Evolutionary conservation across 2,329 filamentous ascomycete species (phyloP).

Genomic region (Rutstroemia sp.): DNA sequence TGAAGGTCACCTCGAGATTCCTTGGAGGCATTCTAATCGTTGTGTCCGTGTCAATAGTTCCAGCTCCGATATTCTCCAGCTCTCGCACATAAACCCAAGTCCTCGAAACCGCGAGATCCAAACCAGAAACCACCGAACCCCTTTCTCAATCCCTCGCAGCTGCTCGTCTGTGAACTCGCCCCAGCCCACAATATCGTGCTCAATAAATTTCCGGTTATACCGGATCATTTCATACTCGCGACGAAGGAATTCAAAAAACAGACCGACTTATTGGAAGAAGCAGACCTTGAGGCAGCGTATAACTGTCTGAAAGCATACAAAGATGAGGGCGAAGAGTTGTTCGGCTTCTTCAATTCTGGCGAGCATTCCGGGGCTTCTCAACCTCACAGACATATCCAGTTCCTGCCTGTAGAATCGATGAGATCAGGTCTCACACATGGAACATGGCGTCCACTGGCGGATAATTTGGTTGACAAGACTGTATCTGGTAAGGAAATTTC

Average conservation of each 20-base stretch:
- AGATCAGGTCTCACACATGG: slow-evolving; percentile 35
- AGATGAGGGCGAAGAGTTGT: slow-evolving; percentile 36
- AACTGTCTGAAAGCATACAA: slow-evolving; percentile 47
- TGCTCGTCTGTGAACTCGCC: slow-evolving; percentile 47
- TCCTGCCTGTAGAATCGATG: slow-evolving; percentile 61
- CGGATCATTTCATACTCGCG: slow-evolving; percentile 64
- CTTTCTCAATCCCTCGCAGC: slow-evolving; percentile 52
- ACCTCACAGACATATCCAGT: slow-evolving; percentile 63
- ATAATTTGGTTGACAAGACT: slow-evolving; percentile 27
- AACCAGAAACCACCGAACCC: slow-evolving; percentile 45
- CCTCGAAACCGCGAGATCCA: slow-evolving; percentile 21
- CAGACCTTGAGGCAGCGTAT: slow-evolving; percentile 54
- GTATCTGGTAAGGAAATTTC: slow-evolving; percentile 11
- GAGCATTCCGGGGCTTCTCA: slow-evolving; percentile 63
- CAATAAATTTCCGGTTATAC: slow-evolving; percentile 69
- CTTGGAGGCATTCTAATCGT: background rate
- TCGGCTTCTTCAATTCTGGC: slow-evolving; percentile 50
- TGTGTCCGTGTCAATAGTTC: slow-evolving; percentile 42
- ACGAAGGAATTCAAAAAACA: slow-evolving; percentile 59
- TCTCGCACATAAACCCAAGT: slow-evolving; percentile 59
- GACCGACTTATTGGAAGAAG: slow-evolving; percentile 51
- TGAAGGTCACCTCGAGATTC: background rate
- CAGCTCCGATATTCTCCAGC: slow-evolving; percentile 66
- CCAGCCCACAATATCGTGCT: slow-evolving; percentile 57
- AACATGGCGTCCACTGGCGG: slow-evolving; percentile 45